Percentiles rank a stretch among this genome's conserved stretches.
Conservation (phyloP, 1,284 basidiomycete species). For the Cryptococcus floricola region DNA sequence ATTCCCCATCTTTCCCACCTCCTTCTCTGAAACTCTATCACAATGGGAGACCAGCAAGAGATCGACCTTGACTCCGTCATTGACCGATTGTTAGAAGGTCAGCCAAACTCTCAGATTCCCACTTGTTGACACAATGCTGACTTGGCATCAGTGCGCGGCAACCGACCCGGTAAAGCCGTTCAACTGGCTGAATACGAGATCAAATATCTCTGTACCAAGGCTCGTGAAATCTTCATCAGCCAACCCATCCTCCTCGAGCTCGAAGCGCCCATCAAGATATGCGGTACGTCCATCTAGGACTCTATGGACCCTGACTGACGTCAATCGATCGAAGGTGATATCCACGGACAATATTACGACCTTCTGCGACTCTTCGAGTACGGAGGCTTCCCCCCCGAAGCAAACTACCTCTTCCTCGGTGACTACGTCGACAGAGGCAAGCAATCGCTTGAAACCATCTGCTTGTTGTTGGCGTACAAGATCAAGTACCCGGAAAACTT, state of each 20-base stretch:
- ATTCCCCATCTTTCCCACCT: not conserved
- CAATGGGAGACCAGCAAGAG: constrained; percentile 58
- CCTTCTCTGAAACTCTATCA: constrained; percentile 5
- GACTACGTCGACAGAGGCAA: constrained; percentile 62
- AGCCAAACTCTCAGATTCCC: constrained; percentile 42
- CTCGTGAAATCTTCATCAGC: constrained; percentile 90
- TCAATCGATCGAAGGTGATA: not conserved
- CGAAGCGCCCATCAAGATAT: constrained; percentile 97
- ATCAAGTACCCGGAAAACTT: constrained; percentile 65
- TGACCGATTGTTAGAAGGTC: constrained; percentile 92
- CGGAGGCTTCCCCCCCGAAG: constrained; percentile 60
- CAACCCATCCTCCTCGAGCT: constrained; percentile 98
- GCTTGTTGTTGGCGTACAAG: constrained; percentile 55
- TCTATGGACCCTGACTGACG: not conserved
- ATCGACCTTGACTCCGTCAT: constrained; percentile 98
- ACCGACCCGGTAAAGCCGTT: constrained; percentile 59
- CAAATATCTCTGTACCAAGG: constrained; percentile 90
- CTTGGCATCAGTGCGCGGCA: constrained; percentile 53
- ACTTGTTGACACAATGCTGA: not conserved
- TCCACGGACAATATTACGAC: constrained; percentile 56
- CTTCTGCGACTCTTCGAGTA: constrained; percentile 60
- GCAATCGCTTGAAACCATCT: constrained; percentile 61
- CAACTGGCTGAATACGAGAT: constrained; percentile 73
- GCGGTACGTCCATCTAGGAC: constrained; percentile 83
- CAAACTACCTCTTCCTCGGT: constrained; percentile 61